Base-by-base conservation (phyloP, 331 rosid genomes). In the Stylosanthes scabra region DNA sequence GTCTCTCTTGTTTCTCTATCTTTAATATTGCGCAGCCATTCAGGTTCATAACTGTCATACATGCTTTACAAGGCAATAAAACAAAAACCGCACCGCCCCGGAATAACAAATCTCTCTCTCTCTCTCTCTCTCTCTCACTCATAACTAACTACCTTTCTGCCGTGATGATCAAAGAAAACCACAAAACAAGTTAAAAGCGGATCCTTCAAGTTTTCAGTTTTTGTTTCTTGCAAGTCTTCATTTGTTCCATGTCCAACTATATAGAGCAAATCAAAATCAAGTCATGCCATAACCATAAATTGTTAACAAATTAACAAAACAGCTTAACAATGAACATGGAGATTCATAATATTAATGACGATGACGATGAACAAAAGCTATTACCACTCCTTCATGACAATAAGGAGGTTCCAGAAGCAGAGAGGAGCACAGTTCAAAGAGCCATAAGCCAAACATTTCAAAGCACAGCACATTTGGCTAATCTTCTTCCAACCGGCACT, bases 391-490 rank as follows among this genome's bases (percentile, higher is more conserved):
- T 89, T 69, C 66, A 47, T 9, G 3, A 42, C 66, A 84, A 81
- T 11, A 64, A 29, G 16, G 59, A 56, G 8, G 44, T 9, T 45
- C 69, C 75, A 1, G 82, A 76, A 49, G 45, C 69, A 34, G 88
- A 85, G 28, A 76, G 73, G 66, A 71, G 68, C 27, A 77, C 70
- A 6, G 68, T 83, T 51, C 97, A 86, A 67, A 86, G 72, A 72
- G 96, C 91, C 68, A 86, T 90, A 4, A 85, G 63, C 51, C 97
- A 88, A 70, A 90, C 96, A 8, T 92, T 90, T 68, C 74, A 79
- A 41, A 88, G 92, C 89, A 89, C 94, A 5, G 88, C 94, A 3
- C 88, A 86, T 83, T 79, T 92, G 72, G 93, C 97, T n/a, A 90
- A 89, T 57, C 97, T 82, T 49, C 70, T 92, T 47, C 97, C 97